A percentile compares a stretch with the other conserved stretches of the same genome.
These are phyloP conservation scores for Colletotrichum brevisporum DNA, from an alignment of 2,329 filamentous ascomycete genomes.

Conservation along the genomic window DNA sequence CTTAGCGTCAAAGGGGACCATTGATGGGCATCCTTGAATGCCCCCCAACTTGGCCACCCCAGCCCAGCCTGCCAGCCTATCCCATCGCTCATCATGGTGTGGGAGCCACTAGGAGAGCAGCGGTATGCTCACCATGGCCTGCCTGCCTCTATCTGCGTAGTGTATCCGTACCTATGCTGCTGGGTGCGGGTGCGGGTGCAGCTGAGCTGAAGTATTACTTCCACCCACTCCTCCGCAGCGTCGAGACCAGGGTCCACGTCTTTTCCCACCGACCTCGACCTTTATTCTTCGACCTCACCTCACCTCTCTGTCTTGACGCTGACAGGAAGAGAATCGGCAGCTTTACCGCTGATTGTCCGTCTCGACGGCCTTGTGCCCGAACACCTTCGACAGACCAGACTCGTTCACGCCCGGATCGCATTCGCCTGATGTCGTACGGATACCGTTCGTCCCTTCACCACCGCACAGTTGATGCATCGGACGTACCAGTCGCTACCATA, in stretches of 20 bases:
- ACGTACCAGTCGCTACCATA: conserved; percentile 44
- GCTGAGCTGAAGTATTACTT: conserved; percentile 38
- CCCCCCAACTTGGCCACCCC: conserved; percentile 37
- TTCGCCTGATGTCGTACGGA: conserved; percentile 32
- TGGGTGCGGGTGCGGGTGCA: conserved; percentile 15
- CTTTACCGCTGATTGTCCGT: conserved; percentile 1
- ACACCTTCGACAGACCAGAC: background rate
- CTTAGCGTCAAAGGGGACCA: conserved; percentile 32
- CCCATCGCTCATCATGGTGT: conserved; percentile 17
- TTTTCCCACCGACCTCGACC: conserved; percentile 21
- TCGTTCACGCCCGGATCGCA: conserved; percentile 15
- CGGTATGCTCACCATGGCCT: conserved; percentile 34
- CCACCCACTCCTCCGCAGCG: conserved; percentile 35
- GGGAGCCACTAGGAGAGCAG: conserved; percentile 27
- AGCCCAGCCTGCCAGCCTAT: conserved; percentile 33
- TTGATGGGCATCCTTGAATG: conserved; percentile 34
- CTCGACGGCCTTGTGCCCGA: conserved; percentile 21
- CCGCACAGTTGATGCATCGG: conserved; percentile 49
- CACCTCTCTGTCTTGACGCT: background rate
- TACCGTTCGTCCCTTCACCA: conserved; percentile 41
- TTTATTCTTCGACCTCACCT: conserved; percentile 4
- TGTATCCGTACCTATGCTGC: background rate
- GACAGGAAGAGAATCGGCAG: conserved; percentile 12
- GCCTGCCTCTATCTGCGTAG: conserved; percentile 30
- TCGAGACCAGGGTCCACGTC: conserved; percentile 18